These are phyloP conservation scores for Linnemannia exigua DNA, from an alignment of 192 early-diverging fungal genomes.

Conservation along the genomic window DNA sequence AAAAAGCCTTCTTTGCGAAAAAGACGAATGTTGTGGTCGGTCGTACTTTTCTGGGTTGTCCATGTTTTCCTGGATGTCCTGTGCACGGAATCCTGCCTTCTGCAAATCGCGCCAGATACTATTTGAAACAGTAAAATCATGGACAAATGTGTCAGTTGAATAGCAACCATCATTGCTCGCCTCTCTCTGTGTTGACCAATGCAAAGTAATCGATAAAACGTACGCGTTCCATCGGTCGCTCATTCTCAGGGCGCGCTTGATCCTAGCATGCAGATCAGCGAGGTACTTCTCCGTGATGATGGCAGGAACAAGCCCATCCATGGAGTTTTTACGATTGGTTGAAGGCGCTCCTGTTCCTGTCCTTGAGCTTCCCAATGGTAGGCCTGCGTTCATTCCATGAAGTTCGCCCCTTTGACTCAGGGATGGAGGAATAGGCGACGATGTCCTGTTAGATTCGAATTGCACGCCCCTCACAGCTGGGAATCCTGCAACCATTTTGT, in stretches of 20 bases:
- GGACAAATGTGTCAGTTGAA: not conserved
- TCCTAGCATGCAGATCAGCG: conserved; percentile 73
- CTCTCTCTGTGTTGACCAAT: not conserved
- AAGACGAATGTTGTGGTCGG: conserved; percentile 9
- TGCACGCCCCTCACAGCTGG: conserved; percentile 52
- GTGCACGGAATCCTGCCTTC: conserved; percentile 82
- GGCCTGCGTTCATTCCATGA: not conserved
- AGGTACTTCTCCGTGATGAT: conserved; percentile 75
- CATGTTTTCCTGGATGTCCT: conserved; percentile 84
- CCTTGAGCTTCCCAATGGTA: conserved; percentile 11
- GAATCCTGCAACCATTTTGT: conserved; percentile 73
- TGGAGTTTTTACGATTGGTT: conserved; percentile 21
- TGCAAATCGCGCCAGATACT: conserved; percentile 84
- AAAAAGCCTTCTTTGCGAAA: not conserved
- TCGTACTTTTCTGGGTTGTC: conserved; percentile 73
- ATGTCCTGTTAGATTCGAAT: conserved; percentile 41
- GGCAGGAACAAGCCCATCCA: conserved; percentile 35
- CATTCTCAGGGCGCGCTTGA: conserved; percentile 79
- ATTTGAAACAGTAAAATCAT: not conserved
- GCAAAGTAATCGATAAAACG: not conserved
- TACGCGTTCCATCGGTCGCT: conserved; percentile 83
- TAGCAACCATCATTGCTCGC: not conserved
- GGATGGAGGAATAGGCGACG: conserved; percentile 25
- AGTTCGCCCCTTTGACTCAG: conserved; percentile 14
- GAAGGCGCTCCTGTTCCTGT: not conserved